Evolutionary conservation across 2,329 filamentous ascomycete genomes (phyloP).

Genomic region (Calonectria hawksworthii): DNA sequence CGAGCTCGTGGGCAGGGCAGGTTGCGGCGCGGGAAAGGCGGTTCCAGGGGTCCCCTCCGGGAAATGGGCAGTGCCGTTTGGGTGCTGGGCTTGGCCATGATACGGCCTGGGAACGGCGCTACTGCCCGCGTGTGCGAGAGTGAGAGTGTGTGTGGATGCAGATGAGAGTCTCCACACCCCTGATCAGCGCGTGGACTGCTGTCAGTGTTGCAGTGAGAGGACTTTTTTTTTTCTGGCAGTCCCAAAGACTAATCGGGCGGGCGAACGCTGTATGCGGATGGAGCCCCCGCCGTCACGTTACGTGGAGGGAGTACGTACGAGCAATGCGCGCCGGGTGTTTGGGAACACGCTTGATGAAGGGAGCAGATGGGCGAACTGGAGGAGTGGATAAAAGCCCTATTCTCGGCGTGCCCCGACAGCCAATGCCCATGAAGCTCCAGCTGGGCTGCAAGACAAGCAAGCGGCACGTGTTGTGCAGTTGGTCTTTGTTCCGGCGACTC

Average conservation of each 20-base stretch:
- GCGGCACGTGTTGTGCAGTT: slow-evolving; percentile 19
- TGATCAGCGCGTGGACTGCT: slow-evolving; percentile 17
- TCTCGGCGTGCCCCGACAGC: not conserved
- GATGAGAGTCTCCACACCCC: slow-evolving; percentile 6
- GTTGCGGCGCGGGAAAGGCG: slow-evolving; percentile 25
- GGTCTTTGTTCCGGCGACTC: slow-evolving; percentile 13
- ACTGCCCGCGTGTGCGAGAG: slow-evolving; percentile 8
- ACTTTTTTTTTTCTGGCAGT: slow-evolving; percentile 12
- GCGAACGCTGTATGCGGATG: slow-evolving; percentile 15
- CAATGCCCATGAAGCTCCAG: slow-evolving; percentile 9
- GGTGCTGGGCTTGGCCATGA: not conserved
- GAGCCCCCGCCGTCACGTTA: slow-evolving; percentile 9
- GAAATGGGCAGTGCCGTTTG: slow-evolving; percentile 7
- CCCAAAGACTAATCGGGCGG: slow-evolving; percentile 13
- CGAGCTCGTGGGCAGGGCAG: slow-evolving; percentile 9
- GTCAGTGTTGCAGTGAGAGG: slow-evolving; percentile 12
- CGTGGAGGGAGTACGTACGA: slow-evolving; percentile 9
- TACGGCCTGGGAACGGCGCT: not conserved
- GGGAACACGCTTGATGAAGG: not conserved
- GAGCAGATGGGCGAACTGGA: not conserved
- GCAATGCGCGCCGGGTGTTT: not conserved
- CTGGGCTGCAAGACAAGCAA: not conserved
- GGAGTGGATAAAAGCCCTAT: not conserved
- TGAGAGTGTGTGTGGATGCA: slow-evolving; percentile 6
- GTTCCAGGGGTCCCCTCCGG: slow-evolving; percentile 9